phyloP scores from a whole-genome alignment of 1,284 basidiomycete species.

The Xerocomus nothofagi region DNA sequence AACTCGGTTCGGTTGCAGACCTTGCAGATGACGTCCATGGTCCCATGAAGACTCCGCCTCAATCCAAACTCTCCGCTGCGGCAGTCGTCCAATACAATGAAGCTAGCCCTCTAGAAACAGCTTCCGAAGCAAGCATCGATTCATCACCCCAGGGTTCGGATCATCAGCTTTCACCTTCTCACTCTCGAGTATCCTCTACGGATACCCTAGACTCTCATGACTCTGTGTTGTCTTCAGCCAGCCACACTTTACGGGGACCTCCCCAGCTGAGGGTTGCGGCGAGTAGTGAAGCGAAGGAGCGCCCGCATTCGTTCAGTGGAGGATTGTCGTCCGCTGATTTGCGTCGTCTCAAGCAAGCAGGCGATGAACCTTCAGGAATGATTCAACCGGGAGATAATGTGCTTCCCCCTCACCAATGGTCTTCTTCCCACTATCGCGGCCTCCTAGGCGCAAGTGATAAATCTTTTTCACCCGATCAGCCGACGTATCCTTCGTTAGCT shows the following conservation, averaged over 20 bases:
- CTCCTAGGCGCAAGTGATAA: conserved; percentile 37
- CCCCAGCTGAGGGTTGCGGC: conserved; percentile 53
- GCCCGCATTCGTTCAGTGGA: conserved; percentile 77
- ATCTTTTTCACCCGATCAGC: conserved; percentile 48
- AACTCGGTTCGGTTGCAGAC: conserved; percentile 54
- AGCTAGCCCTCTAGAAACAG: conserved; percentile 68
- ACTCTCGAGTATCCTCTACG: conserved; percentile 75
- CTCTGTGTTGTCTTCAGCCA: conserved; percentile 49
- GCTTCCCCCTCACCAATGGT: conserved; percentile 45
- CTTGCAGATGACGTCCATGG: conserved; percentile 51
- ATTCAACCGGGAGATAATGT: conserved; percentile 36
- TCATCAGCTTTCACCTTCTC: conserved; percentile 59
- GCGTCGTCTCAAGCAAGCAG: conserved; percentile 68
- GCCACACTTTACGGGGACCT: conserved; percentile 54
- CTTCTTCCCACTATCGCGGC: conserved; percentile 49
- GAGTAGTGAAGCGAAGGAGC: conserved; percentile 61
- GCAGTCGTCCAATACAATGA: conserved; percentile 59
- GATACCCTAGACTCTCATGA: conserved; percentile 65
- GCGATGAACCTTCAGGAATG: conserved; percentile 44
- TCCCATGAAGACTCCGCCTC: conserved; percentile 62
- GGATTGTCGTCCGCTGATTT: conserved; percentile 70
- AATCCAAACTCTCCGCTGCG: conserved; percentile 51
- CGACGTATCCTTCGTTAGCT: conserved; percentile 69
- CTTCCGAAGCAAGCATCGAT: conserved; percentile 66
- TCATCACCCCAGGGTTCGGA: conserved; percentile 70